A percentile compares a stretch with the other conserved stretches of the same genome.
Conservation (phyloP, 2,329 filamentous ascomycete genomes). For the Colletotrichum sojae region DNA sequence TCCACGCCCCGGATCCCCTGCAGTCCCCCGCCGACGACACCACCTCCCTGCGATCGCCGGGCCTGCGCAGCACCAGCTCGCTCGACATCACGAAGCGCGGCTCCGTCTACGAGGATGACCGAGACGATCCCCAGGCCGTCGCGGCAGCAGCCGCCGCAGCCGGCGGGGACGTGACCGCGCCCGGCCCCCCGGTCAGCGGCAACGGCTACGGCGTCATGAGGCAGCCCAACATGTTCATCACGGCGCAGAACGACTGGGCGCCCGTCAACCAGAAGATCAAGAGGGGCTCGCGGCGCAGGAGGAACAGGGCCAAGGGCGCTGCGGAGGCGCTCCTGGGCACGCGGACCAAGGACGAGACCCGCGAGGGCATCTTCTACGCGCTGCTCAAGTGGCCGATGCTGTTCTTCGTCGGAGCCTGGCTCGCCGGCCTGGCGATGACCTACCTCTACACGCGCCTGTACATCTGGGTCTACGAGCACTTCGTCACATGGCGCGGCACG, state of each 20-base stretch:
- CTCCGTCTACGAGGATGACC: slow-evolving; percentile 49
- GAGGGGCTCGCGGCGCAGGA: slow-evolving; percentile 50
- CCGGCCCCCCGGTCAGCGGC: slow-evolving; percentile 35
- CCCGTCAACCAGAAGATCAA: slow-evolving; percentile 83
- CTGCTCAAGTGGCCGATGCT: slow-evolving; percentile 94
- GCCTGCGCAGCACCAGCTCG: slow-evolving; percentile 56
- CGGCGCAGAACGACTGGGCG: slow-evolving; percentile 95
- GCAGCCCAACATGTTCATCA: slow-evolving; percentile 75
- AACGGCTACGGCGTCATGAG: slow-evolving; percentile 43
- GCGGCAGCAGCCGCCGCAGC: slow-evolving; percentile 56
- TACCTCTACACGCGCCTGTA: slow-evolving; percentile 90
- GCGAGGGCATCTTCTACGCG: slow-evolving; percentile 92
- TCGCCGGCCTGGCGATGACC: slow-evolving; percentile 77
- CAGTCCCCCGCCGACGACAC: slow-evolving; percentile 73
- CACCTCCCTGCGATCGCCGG: slow-evolving; percentile 57
- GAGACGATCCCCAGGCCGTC: slow-evolving; percentile 53
- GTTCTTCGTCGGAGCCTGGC: slow-evolving; percentile 84
- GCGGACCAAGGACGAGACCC: slow-evolving; percentile 88
- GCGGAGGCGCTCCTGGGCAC: slow-evolving; percentile 62
- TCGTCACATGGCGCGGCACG: slow-evolving; percentile 88
- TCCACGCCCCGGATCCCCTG: slow-evolving; percentile 84
- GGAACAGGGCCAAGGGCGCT: slow-evolving; percentile 55
- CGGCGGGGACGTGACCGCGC: slow-evolving; percentile 51
- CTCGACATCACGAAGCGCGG: slow-evolving; percentile 59
- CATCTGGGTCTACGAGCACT: slow-evolving; percentile 93